Conservation (phyloP, 345 rosid genomes). For the Fremontodendron californicum region DNA sequence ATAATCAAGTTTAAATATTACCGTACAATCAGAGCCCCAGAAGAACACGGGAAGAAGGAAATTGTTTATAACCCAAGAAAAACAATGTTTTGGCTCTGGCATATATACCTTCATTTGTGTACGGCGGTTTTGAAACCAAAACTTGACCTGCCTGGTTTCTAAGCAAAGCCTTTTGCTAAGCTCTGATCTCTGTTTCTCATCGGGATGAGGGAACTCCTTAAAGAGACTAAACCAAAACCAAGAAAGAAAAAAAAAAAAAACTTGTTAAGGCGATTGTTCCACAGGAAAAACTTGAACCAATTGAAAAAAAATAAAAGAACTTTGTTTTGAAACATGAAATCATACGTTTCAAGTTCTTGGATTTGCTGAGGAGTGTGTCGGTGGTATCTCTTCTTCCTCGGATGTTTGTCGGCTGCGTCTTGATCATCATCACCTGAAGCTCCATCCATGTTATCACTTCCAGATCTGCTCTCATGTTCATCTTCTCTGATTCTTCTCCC, state of each 20-base stretch:
- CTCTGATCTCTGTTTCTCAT: too few species aligned
- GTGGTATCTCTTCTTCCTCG: constrained; percentile 89
- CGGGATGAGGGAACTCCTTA: too few species aligned
- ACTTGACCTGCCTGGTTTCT: too few species aligned
- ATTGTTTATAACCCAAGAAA: neutral
- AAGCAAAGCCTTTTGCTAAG: too few species aligned
- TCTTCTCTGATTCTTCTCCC: too few species aligned
- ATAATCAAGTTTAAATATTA: neutral
- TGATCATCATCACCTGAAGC: too few species aligned
- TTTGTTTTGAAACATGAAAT: constrained; percentile 5
- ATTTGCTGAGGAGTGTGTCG: constrained; percentile 99
- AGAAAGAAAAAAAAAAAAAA: too few species aligned
- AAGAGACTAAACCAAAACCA: too few species aligned
- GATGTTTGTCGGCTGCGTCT: constrained; percentile 81
- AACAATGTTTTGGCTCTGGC: neutral
- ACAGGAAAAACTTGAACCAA: neutral
- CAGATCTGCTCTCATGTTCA: too few species aligned
- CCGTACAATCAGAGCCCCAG: neutral
- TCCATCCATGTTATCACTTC: too few species aligned
- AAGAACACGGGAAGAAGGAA: neutral
- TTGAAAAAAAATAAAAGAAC: constrained; percentile 24
- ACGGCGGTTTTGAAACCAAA: too few species aligned
- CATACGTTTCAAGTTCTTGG: constrained; percentile 96
- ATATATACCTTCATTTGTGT: too few species aligned
- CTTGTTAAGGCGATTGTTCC: neutral